phyloP scores from a whole-genome alignment of 2,329 filamentous ascomycete species.

The Aspergillus ochraceoroseus region DNA sequence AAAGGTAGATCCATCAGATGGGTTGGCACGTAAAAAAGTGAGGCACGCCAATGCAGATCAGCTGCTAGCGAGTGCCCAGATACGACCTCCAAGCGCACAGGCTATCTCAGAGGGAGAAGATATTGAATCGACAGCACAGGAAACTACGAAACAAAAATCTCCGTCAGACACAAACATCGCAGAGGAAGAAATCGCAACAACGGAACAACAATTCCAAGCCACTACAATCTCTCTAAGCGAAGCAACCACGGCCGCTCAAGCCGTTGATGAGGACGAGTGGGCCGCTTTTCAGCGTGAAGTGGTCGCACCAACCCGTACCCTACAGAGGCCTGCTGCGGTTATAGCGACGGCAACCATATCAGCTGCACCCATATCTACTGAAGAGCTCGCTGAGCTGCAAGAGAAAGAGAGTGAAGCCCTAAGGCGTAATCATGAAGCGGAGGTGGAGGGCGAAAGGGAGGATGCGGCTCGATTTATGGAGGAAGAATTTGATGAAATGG shows the following conservation, averaged over 20 bases:
- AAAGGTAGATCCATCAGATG: slow-evolving; percentile 47
- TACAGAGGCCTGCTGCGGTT: slow-evolving; percentile 31
- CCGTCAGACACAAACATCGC: slow-evolving; percentile 17
- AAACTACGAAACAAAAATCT: slow-evolving; percentile 24
- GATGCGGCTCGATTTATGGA: slow-evolving; percentile 69
- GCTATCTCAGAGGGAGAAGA: slow-evolving; percentile 25
- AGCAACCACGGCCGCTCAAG: slow-evolving; percentile 15
- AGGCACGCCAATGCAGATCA: slow-evolving; percentile 36
- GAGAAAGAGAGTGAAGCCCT: slow-evolving; percentile 44
- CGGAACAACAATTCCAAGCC: slow-evolving; percentile 7
- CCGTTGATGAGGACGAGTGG: slow-evolving; percentile 73
- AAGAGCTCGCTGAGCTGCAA: slow-evolving; percentile 57
- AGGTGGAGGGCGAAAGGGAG: slow-evolving; percentile 65
- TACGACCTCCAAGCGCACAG: slow-evolving; percentile 23
- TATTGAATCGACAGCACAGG: slow-evolving; percentile 26
- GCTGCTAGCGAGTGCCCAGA: slow-evolving; percentile 30
- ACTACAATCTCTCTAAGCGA: slow-evolving; percentile 11
- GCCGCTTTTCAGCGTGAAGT: slow-evolving; percentile 83
- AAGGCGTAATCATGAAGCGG: slow-evolving; percentile 45
- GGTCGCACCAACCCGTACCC: slow-evolving; percentile 44
- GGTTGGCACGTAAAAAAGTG: slow-evolving; percentile 43
- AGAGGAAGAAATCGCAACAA: slow-evolving; percentile 12
- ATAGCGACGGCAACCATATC: slow-evolving; percentile 57
- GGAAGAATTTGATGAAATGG: slow-evolving; percentile 79
- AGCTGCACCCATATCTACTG: slow-evolving; percentile 62